Percentiles rank a stretch among this genome's conserved stretches.
Evolutionary conservation across 2,329 filamentous ascomycete genomes (phyloP).

Genomic region (Waltergamsia citrina): DNA sequence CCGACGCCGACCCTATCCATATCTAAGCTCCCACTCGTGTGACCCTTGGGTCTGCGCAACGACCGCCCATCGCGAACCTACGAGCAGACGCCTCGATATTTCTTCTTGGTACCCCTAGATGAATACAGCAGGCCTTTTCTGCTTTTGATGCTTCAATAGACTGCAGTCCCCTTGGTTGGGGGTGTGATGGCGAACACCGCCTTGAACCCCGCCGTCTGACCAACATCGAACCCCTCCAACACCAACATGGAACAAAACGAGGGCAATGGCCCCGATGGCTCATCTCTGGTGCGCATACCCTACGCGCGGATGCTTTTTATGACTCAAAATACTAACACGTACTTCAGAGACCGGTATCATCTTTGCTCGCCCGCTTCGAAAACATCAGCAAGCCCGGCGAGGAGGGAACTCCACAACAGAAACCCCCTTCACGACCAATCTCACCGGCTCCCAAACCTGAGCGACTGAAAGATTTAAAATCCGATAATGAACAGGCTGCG

Average conservation of each 20-base stretch:
- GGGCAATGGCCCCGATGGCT: constrained; percentile 58
- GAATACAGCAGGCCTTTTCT: no score
- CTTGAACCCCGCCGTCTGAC: constrained; percentile 4
- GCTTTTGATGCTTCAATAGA: neutral
- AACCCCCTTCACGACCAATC: constrained; percentile 20
- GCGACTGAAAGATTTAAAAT: constrained; percentile 27
- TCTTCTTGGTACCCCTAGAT: no score
- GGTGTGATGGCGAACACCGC: constrained; percentile 3
- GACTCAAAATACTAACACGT: neutral
- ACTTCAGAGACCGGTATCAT: constrained; percentile 68
- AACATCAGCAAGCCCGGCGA: constrained; percentile 40
- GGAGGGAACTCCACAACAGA: constrained; percentile 9
- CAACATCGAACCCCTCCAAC: constrained; percentile 3
- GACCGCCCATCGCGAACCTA: no score
- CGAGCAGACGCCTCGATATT: no score
- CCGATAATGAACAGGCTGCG: constrained; percentile 22
- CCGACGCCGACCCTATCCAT: neutral
- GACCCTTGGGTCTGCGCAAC: neutral
- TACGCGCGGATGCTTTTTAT: neutral
- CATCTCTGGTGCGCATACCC: constrained; percentile 54
- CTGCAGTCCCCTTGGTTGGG: neutral
- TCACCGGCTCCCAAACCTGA: constrained; percentile 33
- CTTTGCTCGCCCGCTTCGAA: constrained; percentile 72
- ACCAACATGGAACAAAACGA: constrained; percentile 20
- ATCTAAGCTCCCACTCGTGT: neutral